A percentile compares a stretch with the other conserved stretches of the same genome.
Conservation (phyloP, 768 basidiomycete genomes). For the Tephrocybe sp. region DNA sequence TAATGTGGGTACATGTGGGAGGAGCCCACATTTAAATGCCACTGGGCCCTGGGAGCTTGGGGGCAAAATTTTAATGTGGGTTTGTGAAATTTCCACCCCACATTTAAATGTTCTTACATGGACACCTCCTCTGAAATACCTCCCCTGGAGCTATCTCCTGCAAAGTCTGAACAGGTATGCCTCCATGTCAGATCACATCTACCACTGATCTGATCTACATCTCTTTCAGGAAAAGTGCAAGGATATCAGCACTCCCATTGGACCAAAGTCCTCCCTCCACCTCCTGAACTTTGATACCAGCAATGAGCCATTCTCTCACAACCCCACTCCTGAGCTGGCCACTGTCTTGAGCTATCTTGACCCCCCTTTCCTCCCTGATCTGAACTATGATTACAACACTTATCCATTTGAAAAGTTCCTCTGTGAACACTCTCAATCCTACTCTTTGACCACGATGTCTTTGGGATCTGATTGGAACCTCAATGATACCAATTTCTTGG, state of each 20-base stretch:
- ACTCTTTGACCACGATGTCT: neutral
- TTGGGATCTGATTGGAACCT: neutral
- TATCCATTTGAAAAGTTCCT: neutral
- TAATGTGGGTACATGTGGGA: too few relatives aligned
- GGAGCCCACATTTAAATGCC: too few relatives aligned
- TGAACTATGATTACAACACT: neutral
- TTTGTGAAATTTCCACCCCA: too few relatives aligned
- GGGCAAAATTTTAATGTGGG: too few relatives aligned
- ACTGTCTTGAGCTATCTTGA: slow-evolving; percentile 7
- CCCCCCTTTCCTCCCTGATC: neutral
- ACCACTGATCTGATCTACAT: neutral
- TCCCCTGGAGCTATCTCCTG: slow-evolving; percentile 18
- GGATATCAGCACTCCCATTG: neutral
- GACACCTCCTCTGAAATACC: slow-evolving; percentile 24
- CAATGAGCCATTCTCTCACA: slow-evolving; percentile 17
- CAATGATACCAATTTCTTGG: neutral
- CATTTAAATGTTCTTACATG: too few relatives aligned
- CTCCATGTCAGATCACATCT: neutral
- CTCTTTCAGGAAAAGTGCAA: slow-evolving; percentile 3
- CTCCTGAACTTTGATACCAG: slow-evolving; percentile 19
- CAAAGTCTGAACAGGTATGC: slow-evolving; percentile 16
- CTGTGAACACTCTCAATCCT: neutral
- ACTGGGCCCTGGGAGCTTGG: too few relatives aligned
- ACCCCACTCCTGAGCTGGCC: neutral
- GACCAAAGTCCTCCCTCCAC: slow-evolving; percentile 8